phyloP scores from a whole-genome alignment of 345 rosid genomes.

The Conringia planisiliqua region DNA sequence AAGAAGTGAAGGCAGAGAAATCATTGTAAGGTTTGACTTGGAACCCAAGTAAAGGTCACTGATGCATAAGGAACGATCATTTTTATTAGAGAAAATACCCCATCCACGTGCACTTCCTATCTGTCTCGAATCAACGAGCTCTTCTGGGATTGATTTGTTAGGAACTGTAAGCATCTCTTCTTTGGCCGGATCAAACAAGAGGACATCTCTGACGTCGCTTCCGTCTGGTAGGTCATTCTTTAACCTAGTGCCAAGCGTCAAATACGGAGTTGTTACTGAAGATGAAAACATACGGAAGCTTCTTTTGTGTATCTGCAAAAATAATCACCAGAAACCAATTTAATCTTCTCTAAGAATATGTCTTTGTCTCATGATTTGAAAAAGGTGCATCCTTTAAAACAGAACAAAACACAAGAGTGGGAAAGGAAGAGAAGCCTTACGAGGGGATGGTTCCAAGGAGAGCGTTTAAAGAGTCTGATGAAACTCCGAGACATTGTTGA shows the following conservation, averaged over 20 bases:
- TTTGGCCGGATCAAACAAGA: conserved; percentile 15
- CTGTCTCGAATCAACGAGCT: background rate
- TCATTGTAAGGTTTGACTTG: background rate
- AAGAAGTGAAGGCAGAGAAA: conserved; percentile 5
- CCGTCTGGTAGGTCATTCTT: background rate
- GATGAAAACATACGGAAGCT: conserved; percentile 16
- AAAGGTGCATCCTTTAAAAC: background rate
- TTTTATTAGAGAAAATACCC: conserved; percentile 9
- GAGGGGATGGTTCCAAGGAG: background rate
- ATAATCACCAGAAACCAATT: background rate
- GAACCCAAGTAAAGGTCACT: conserved; percentile 9
- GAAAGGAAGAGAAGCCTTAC: conserved; percentile 5
- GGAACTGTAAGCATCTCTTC: conserved; percentile 15
- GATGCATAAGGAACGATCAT: background rate
- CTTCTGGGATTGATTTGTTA: background rate
- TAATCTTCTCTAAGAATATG: no score
- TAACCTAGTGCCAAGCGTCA: conserved; percentile 10
- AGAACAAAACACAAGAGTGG: background rate
- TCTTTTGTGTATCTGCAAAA: background rate
- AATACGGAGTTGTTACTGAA: background rate
- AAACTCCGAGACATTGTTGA: background rate
- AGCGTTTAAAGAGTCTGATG: background rate
- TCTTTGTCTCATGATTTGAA: no score
- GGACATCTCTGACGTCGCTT: background rate
- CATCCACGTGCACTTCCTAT: conserved; percentile 18